Base-by-base conservation (phyloP, 768 basidiomycete species). In the Boletus pseudo-olivaceus region DNA sequence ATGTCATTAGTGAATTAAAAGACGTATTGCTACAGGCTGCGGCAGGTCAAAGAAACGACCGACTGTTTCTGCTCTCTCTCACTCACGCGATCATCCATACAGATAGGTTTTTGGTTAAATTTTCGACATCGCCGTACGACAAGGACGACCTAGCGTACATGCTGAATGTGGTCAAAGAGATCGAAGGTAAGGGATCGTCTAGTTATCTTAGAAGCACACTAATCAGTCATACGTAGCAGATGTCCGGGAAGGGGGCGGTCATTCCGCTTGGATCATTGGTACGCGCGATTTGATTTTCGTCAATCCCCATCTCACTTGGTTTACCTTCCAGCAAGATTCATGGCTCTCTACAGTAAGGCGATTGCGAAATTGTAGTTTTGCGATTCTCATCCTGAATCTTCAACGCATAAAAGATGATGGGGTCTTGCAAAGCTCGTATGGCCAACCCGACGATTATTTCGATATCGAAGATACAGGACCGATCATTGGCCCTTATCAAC, bases 101-200 rank as follows among this genome's bases (percentile, higher is more conserved):
- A 69, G 68, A 69, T 48, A 62, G 69, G 35, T 37, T 71, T 12
- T 50, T 67, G 32, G 66, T 63, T 0, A 69, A 69, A n/a, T 69
- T 71, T 47, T 71, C 68, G 42, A 69, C 68, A 7, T 69, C 68
- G 14, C 68, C 69, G 12, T 69, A 65, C 17, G 42, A 38, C 47
- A 65, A 56, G 53, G 11, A 59, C 6, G 58, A 58, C 30, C 47
- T 69, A 10, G 56, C 35, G 35, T 63, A 59, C n/a, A 71, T 69
- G 68, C 23, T 69, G 15, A 55, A 60, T 5, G 8, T 71, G 34
- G 58, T 69, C 35, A 71, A 64, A 33, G 67, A 71, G 20, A 59
- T 71, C 6, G 58, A 67, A 47, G 54, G 69, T 65, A 17, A 29
- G 49, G 6, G 20, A 23, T 29, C 20, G 10, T 42, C 9, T 23